These are phyloP conservation scores for Salix udensis DNA, from an alignment of 345 rosid species.

Conservation along the genomic window DNA sequence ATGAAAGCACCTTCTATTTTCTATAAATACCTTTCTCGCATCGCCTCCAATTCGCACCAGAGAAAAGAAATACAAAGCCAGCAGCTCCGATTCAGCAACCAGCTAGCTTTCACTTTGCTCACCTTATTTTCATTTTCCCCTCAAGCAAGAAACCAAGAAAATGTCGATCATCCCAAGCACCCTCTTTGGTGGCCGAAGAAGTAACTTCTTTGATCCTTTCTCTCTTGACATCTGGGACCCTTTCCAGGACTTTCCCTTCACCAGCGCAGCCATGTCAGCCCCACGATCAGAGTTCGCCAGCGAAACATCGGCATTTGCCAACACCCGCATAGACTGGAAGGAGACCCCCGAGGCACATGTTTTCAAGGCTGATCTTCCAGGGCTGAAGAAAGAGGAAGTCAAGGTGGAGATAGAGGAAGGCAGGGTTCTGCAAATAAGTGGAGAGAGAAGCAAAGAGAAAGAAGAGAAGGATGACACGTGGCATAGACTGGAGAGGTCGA, in stretches of 20 bases:
- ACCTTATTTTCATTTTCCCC: not conserved
- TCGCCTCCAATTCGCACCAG: not conserved
- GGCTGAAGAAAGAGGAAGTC: conserved; percentile 10
- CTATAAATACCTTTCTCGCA: not conserved
- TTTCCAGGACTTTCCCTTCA: not conserved
- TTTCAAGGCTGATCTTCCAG: conserved; percentile 4
- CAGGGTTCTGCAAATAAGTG: conserved; percentile 5
- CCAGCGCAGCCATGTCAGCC: not conserved
- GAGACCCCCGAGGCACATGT: not conserved
- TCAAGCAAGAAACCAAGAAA: not conserved
- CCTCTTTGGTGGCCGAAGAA: conserved; percentile 1
- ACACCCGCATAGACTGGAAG: not conserved
- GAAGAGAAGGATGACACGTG: conserved; percentile 10
- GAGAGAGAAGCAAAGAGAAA: not conserved
- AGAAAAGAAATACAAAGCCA: not conserved
- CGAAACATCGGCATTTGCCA: not conserved
- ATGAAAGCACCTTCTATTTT: not conserved
- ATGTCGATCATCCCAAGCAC: not conserved
- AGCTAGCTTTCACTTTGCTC: not conserved
- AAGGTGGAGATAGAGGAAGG: conserved; percentile 3
- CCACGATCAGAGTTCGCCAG: conserved; percentile 3
- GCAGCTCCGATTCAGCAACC: not conserved
- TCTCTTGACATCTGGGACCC: conserved; percentile 14
- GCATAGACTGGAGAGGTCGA: not conserved
- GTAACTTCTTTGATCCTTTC: conserved; percentile 13